Conservation (phyloP, 2,329 filamentous ascomycete species). For the Verticillium zaregamsianum region DNA sequence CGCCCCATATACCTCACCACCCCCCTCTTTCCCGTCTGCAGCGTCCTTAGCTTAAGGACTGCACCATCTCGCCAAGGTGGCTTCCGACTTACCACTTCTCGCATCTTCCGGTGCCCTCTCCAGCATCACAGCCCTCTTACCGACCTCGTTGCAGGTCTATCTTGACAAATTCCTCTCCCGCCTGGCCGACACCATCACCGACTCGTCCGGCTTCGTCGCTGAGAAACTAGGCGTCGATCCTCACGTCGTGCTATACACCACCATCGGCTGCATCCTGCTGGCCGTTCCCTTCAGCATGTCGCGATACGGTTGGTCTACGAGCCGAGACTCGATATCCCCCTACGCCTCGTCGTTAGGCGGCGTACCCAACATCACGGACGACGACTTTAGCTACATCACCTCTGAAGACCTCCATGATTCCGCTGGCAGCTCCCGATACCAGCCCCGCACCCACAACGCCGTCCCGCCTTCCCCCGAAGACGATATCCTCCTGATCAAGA, state of each 20-base stretch:
- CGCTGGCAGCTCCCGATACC: slow-evolving; percentile 34
- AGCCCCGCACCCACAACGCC: slow-evolving; percentile 31
- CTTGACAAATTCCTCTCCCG: slow-evolving; percentile 48
- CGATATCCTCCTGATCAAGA: slow-evolving; percentile 67
- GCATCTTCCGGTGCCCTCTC: slow-evolving; percentile 61
- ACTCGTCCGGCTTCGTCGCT: slow-evolving; percentile 48
- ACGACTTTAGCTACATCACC: slow-evolving; percentile 81
- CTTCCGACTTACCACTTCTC: slow-evolving; percentile 53
- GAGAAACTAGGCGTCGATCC: slow-evolving; percentile 46
- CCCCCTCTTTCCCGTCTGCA: neutral
- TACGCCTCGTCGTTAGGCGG: slow-evolving; percentile 43
- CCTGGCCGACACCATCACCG: slow-evolving; percentile 42
- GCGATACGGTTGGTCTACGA: slow-evolving; percentile 46
- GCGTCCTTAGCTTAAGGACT: slow-evolving; percentile 17
- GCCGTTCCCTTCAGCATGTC: slow-evolving; percentile 50
- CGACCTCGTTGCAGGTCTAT: slow-evolving; percentile 45
- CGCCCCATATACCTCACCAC: neutral
- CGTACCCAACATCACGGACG: slow-evolving; percentile 63
- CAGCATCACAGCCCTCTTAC: slow-evolving; percentile 50
- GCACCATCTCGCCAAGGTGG: slow-evolving; percentile 50
- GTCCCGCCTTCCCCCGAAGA: slow-evolving; percentile 47
- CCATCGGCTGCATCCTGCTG: slow-evolving; percentile 42
- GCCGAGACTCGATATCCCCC: slow-evolving; percentile 45
- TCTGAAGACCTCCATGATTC: slow-evolving; percentile 61
- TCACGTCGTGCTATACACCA: slow-evolving; percentile 44